Evolutionary conservation across 2,329 filamentous ascomycete genomes (phyloP), one percentile per base, ranked within the genome.

Genomic region (Dryadomyces sulphureus): DNA sequence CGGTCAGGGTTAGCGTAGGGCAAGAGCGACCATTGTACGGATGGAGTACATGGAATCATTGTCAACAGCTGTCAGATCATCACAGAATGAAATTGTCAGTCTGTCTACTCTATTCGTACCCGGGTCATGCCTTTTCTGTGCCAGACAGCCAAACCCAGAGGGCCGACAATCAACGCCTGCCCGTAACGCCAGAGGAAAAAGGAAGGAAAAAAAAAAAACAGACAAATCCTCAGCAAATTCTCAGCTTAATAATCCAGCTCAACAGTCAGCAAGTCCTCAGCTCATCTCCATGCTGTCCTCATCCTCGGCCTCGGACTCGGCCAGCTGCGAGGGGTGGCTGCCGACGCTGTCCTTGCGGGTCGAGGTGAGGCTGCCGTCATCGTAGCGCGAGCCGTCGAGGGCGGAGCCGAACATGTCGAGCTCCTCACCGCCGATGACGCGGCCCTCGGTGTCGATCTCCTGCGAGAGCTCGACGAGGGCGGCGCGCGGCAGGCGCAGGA

Each of bases 381-480:
- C 50, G 42, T 53, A 75, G 17, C 70, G 64, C 22, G 64, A 62
- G 22, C 68, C 67, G 56, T 68, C 65, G 38, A 52, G 56, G 50
- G 70, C 73, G 53, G 67, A 68, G 16, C 69, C 70, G 49, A 69
- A 76, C 56, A 64, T 57, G 52, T 75, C 72, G 16, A 93, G 68
- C 60, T 95, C 88, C 51, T 94, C 85, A 38, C 90, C 90, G 45
- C 84, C 84, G 6, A 96, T 73, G 7, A 98, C 82, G 22, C 90
- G 75, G n/a, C 89, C 88, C 57, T 96, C 92, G 56, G 81, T 83
- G 61, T 95, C 88, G 38, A 94, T 84, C 59, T 94, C 89, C 62
- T 94, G 87, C 46, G 86, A 94, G 9, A 98, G 73, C 57, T 95
- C 90, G 47, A 96, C 83, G 48, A 98, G 70, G 20, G 86, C 84